Evolutionary conservation across 352 stramenopile species (phyloP).

Genomic region (Elongisporangium anandrum): DNA sequence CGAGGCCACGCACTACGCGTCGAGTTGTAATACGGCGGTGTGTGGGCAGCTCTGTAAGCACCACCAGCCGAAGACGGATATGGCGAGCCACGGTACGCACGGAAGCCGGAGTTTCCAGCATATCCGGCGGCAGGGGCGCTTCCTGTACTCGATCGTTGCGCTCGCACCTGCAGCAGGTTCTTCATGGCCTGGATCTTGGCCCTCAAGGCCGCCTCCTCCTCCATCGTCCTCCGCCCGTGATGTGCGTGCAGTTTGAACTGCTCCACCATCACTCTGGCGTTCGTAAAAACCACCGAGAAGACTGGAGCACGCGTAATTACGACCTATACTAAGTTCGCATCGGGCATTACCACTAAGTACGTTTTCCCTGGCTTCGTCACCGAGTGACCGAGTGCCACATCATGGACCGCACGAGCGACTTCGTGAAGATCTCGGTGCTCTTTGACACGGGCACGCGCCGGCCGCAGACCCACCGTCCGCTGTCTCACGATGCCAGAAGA

Average conservation of each 20-base stretch:
- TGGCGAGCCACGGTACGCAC: not conserved
- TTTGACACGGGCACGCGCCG: conserved; percentile 60
- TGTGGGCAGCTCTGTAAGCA: not conserved
- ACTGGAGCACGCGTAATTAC: conserved; percentile 2
- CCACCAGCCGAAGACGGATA: not conserved
- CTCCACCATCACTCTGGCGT: not conserved
- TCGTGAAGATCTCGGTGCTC: conserved; percentile 80
- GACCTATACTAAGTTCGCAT: conserved; percentile 12
- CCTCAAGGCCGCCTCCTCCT: conserved; percentile 71
- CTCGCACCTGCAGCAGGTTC: conserved; percentile 50
- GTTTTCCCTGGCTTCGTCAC: not conserved
- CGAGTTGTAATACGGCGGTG: not conserved
- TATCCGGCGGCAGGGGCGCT: conserved; percentile 1
- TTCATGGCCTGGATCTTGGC: conserved; percentile 83
- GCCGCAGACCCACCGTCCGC: conserved; percentile 46
- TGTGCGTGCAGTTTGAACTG: not conserved
- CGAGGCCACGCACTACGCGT: not conserved
- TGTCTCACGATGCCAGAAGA: conserved; percentile 65
- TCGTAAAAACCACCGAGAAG: not conserved
- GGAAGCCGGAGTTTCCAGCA: conserved; percentile 1
- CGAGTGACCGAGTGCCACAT: not conserved
- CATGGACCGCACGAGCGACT: conserved; percentile 80
- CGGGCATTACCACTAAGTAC: not conserved
- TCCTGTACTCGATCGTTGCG: not conserved
- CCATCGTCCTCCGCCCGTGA: conserved; percentile 14